These are phyloP conservation scores for Fusarium foetens DNA, from an alignment of 2,329 filamentous ascomycete genomes.

Conservation along the genomic window DNA sequence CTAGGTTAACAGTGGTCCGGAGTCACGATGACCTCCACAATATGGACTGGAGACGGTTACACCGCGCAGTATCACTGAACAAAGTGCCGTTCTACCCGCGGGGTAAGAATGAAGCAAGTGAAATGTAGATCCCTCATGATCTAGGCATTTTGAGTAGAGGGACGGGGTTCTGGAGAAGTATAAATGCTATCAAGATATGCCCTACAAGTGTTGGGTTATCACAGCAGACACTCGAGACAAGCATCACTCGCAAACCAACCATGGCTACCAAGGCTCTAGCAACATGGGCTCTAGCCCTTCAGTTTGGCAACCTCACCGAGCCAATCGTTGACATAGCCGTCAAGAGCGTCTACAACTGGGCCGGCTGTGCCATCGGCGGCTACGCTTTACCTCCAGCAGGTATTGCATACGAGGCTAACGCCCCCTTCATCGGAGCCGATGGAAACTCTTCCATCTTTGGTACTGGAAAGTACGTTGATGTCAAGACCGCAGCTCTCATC, in stretches of 20 bases:
- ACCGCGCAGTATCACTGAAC: neutral
- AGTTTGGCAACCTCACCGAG: neutral
- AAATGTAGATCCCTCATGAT: neutral
- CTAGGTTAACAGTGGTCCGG: neutral
- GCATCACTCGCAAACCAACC: too few species aligned
- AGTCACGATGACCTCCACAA: neutral
- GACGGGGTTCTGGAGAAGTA: neutral
- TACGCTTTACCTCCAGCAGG: neutral
- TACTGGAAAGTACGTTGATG: neutral
- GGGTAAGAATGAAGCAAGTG: neutral
- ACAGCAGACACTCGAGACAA: neutral
- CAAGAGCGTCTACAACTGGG: constrained; percentile 4
- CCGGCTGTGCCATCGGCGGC: constrained; percentile 2
- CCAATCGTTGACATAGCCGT: neutral
- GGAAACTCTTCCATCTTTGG: constrained; percentile 1
- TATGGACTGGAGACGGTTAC: neutral
- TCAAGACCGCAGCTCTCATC: neutral
- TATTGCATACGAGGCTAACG: neutral
- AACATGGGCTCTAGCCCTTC: neutral
- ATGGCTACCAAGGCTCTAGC: constrained; percentile 7
- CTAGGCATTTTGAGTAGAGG: neutral
- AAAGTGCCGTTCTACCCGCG: neutral
- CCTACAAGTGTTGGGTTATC: neutral
- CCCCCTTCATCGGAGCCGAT: neutral
- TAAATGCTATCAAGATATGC: neutral